Evolutionary conservation across 163 green algal species (phyloP).

Genomic region (Scenedesmus sp.): DNA sequence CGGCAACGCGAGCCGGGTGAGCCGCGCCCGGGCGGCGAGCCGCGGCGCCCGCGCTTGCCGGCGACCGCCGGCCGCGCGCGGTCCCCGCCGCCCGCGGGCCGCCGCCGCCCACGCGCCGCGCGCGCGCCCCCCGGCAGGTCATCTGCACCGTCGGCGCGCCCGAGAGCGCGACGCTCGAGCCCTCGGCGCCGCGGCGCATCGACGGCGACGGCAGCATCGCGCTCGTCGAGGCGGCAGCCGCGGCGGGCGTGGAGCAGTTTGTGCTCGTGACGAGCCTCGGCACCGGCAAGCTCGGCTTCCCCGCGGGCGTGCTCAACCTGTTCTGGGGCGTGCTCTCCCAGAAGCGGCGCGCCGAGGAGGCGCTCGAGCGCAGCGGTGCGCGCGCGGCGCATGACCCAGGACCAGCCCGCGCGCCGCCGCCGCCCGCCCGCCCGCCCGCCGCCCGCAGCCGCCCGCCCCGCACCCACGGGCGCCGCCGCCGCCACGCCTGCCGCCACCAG

Average conservation of each 20-base stretch:
- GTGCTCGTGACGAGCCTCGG: conserved; percentile 88
- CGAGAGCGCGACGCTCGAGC: conserved; percentile 73
- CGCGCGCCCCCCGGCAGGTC: conserved; percentile 62
- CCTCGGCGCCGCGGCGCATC: conserved; percentile 66
- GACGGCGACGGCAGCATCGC: conserved; percentile 82
- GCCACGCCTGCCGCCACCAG: too few species aligned
- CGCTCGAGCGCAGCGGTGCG: conserved; percentile 82
- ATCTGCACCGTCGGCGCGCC: conserved; percentile 82
- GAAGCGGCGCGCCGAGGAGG: conserved; percentile 86
- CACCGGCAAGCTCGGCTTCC: conserved; percentile 84
- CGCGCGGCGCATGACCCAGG: too few species aligned
- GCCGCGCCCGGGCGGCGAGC: too few species aligned
- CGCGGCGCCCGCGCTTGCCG: too few species aligned
- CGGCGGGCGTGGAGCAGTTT: conserved; percentile 88
- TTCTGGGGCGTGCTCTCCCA: conserved; percentile 89
- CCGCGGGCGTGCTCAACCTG: conserved; percentile 88
- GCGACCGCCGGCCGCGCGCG: too few species aligned
- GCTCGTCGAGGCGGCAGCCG: conserved; percentile 77
- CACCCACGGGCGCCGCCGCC: too few species aligned
- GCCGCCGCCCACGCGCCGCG: neutral
- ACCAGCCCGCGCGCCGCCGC: too few species aligned
- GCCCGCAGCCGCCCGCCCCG: too few species aligned
- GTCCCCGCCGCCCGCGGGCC: too few species aligned
- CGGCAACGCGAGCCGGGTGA: conserved; percentile 70
- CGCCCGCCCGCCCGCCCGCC: too few species aligned